Evolutionary conservation across 2,329 filamentous ascomycete genomes (phyloP).

Genomic region (Alternaria sp.): DNA sequence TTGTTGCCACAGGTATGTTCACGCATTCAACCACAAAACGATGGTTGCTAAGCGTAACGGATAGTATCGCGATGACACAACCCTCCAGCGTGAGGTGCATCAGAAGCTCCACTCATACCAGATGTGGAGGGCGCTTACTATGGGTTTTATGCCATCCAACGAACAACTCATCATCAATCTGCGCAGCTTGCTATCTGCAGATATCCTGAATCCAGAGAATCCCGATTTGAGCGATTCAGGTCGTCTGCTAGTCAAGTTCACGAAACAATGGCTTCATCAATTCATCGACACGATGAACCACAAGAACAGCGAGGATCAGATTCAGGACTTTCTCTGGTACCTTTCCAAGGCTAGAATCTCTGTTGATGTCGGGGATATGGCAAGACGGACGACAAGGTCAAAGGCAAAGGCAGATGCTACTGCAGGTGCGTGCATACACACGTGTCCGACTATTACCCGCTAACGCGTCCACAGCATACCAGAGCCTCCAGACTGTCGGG

Average conservation of each 20-base stretch:
- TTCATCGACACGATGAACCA: slow-evolving; percentile 82
- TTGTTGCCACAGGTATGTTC: slow-evolving; percentile 71
- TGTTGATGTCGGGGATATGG: slow-evolving; percentile 72
- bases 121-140: slow-evolving; percentile 81
- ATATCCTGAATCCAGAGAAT: slow-evolving; percentile 79
- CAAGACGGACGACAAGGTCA: slow-evolving; percentile 66
- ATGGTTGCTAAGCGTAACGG: background rate
- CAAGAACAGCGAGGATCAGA: slow-evolving; percentile 85
- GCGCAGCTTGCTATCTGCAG: slow-evolving; percentile 78
- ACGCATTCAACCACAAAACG: background rate
- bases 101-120: slow-evolving; percentile 94
- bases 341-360: slow-evolving; percentile 76
- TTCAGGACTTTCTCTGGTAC: slow-evolving; percentile 93
- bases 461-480: slow-evolving; percentile 67
- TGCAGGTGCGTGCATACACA: slow-evolving; percentile 64
- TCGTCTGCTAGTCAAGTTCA: slow-evolving; percentile 74
- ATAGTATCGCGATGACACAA: slow-evolving; percentile 79
- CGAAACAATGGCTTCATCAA: slow-evolving; percentile 77
- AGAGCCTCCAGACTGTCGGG: slow-evolving; percentile 83
- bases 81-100: slow-evolving; percentile 73
- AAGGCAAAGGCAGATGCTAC: slow-evolving; percentile 75
- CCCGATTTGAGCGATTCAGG: slow-evolving; percentile 81
- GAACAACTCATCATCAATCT: slow-evolving; percentile 84
- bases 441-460: background rate
- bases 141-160: slow-evolving; percentile 92